These are phyloP conservation scores for Cyclostephanos invisitatus DNA, from an alignment of 108 stramenopile genomes.

Conservation along the genomic window DNA sequence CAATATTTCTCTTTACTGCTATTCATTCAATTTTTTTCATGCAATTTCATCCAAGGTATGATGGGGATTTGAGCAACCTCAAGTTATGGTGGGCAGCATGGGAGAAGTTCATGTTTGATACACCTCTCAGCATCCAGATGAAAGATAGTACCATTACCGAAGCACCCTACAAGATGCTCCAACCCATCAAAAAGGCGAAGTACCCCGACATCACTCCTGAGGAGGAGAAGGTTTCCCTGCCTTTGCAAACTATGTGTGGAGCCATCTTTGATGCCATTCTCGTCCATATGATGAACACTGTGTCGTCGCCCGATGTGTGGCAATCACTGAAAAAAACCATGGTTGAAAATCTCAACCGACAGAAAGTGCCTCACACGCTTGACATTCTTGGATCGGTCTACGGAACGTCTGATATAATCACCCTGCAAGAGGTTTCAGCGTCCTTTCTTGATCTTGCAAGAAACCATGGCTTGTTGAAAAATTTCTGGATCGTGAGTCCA, in stretches of 20 bases:
- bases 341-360: slow-evolving; percentile 86
- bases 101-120: slow-evolving; percentile 91
- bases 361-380: slow-evolving; percentile 87
- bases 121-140: slow-evolving; percentile 56
- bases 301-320: slow-evolving; percentile 73
- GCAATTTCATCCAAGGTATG: slow-evolving; percentile 44
- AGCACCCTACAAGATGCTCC: slow-evolving; percentile 80
- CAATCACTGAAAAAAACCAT: slow-evolving; percentile 84
- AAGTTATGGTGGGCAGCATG: slow-evolving; percentile 89
- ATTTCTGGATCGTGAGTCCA: slow-evolving; percentile 55
- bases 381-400: slow-evolving; percentile 85
- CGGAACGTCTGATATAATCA: slow-evolving; percentile 84
- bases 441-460: slow-evolving; percentile 82
- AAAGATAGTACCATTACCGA: slow-evolving; percentile 59
- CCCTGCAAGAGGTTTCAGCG: slow-evolving; percentile 90
- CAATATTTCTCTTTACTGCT: not conserved
- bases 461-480: slow-evolving; percentile 36
- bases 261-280: slow-evolving; percentile 94
- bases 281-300: slow-evolving; percentile 93
- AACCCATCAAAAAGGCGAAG: slow-evolving; percentile 86
- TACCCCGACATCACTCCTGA: slow-evolving; percentile 85
- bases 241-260: slow-evolving; percentile 88
- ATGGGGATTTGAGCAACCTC: slow-evolving; percentile 66
- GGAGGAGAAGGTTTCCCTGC: slow-evolving; percentile 85
- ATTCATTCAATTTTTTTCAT: not conserved